Evolutionary conservation across 352 stramenopile genomes (phyloP).

Genomic region (Phytophthora crassamura): DNA sequence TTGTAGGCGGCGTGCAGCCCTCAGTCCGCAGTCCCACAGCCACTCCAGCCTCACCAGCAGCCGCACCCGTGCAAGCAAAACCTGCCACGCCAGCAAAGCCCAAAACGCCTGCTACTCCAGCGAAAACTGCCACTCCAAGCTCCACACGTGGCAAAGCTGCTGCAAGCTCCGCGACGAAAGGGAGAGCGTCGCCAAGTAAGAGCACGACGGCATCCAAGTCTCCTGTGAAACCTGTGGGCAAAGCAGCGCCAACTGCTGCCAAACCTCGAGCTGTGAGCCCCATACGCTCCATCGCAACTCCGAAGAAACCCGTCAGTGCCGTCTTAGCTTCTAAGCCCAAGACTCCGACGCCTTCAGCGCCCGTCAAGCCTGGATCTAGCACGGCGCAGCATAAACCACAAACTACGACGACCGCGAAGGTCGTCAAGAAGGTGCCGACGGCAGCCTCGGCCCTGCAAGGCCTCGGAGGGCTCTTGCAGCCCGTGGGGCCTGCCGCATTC

Average conservation of each 20-base stretch:
- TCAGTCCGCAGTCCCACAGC: neutral
- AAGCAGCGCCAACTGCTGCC: conserved; percentile 1
- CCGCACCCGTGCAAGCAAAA: neutral
- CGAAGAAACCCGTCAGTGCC: conserved; percentile 14
- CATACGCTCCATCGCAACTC: conserved; percentile 2
- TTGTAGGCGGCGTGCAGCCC: conserved; percentile 7
- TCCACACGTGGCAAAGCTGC: conserved; percentile 18
- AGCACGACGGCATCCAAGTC: conserved; percentile 14
- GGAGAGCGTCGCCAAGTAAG: conserved; percentile 24
- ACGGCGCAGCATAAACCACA: conserved; percentile 10
- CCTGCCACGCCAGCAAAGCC: conserved; percentile 1
- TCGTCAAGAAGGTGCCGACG: conserved; percentile 24
- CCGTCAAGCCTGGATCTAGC: conserved; percentile 6
- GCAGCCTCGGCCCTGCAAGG: conserved; percentile 39
- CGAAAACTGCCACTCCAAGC: conserved; percentile 2
- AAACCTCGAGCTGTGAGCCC: conserved; percentile 27
- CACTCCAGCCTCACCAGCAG: neutral
- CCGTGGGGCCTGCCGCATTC: conserved; percentile 45
- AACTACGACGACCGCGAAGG: conserved; percentile 1
- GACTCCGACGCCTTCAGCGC: neutral
- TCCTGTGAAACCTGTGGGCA: conserved; percentile 18
- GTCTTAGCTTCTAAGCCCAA: conserved; percentile 12
- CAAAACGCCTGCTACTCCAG: conserved; percentile 6
- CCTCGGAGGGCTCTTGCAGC: conserved; percentile 46
- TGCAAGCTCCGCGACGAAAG: conserved; percentile 2